Conservation (phyloP, 305 asterid species). For the Solanum aculeatissimum region DNA sequence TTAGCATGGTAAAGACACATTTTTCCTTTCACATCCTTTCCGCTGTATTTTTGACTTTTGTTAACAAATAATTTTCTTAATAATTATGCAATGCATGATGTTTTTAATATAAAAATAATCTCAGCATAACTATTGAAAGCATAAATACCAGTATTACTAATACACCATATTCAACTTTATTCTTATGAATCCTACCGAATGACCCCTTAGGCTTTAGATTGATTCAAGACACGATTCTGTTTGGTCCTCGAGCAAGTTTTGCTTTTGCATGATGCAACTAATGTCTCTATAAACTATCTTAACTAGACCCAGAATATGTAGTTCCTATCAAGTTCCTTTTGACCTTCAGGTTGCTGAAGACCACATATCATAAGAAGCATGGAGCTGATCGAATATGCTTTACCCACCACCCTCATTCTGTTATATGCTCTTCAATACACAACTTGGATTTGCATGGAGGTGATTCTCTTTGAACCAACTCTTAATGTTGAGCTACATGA, state of each 20-base stretch:
- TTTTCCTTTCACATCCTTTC: background rate
- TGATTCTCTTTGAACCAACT: conserved; percentile 10
- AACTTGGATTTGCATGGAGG: conserved; percentile 59
- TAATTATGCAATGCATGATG: background rate
- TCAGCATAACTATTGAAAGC: background rate
- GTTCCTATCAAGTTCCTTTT: conserved; percentile 3
- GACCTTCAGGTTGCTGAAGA: conserved; percentile 61
- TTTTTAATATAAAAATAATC: background rate
- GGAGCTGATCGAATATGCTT: conserved; percentile 90
- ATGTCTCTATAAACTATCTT: background rate
- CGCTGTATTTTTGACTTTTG: background rate
- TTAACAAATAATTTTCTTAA: background rate
- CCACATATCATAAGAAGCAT: conserved; percentile 81
- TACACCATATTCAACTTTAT: background rate
- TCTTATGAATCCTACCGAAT: background rate
- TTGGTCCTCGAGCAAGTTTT: background rate
- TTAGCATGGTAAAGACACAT: background rate
- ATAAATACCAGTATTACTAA: background rate
- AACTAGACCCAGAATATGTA: background rate
- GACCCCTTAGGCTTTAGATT: background rate
- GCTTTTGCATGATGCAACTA: background rate
- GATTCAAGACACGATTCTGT: background rate
- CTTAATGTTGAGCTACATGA: conserved; percentile 1
- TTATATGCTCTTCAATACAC: conserved; percentile 73
- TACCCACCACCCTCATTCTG: conserved; percentile 86